Conservation (phyloP, 2,329 filamentous ascomycete genomes). For the Macrophomina phaseolina region DNA sequence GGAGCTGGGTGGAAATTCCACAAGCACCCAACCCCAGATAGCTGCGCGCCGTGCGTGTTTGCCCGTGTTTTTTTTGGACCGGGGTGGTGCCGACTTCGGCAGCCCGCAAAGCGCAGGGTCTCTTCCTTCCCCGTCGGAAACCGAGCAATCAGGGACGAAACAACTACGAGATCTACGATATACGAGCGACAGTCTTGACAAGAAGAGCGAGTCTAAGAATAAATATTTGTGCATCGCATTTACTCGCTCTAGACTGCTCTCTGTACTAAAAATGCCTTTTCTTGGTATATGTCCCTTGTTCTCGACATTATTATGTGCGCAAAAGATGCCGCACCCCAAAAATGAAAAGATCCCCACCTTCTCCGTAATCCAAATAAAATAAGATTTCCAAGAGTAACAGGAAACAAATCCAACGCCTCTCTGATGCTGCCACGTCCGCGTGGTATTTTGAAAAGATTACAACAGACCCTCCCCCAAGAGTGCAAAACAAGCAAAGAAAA, state of each 20-base stretch:
- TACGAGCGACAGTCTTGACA: too few species aligned
- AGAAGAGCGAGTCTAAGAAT: not conserved
- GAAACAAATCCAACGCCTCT: constrained; percentile 14
- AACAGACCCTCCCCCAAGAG: too few species aligned
- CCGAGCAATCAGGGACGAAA: not conserved
- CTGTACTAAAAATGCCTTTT: constrained; percentile 9
- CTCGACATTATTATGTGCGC: constrained; percentile 11
- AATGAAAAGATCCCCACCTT: not conserved
- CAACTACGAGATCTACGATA: constrained; percentile 11
- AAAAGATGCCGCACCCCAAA: not conserved
- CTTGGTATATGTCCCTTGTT: constrained; percentile 2
- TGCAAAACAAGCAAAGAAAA: too few species aligned
- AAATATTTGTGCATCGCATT: constrained; percentile 10
- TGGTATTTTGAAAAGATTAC: constrained; percentile 5
- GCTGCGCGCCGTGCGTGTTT: too few species aligned
- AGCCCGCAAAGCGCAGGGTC: too few species aligned
- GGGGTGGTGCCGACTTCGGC: constrained; percentile 21
- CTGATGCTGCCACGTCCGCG: constrained; percentile 15
- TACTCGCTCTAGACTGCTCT: constrained; percentile 18
- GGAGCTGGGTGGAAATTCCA: too few species aligned
- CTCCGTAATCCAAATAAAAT: not conserved
- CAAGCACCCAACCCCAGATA: too few species aligned
- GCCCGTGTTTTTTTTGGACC: not conserved
- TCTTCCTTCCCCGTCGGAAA: too few species aligned
- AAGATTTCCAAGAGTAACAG: not conserved